Percentiles rank a stretch among this genome's conserved stretches.
Conservation (phyloP, 2,329 filamentous ascomycete genomes). For the Fusarium sp. region DNA sequence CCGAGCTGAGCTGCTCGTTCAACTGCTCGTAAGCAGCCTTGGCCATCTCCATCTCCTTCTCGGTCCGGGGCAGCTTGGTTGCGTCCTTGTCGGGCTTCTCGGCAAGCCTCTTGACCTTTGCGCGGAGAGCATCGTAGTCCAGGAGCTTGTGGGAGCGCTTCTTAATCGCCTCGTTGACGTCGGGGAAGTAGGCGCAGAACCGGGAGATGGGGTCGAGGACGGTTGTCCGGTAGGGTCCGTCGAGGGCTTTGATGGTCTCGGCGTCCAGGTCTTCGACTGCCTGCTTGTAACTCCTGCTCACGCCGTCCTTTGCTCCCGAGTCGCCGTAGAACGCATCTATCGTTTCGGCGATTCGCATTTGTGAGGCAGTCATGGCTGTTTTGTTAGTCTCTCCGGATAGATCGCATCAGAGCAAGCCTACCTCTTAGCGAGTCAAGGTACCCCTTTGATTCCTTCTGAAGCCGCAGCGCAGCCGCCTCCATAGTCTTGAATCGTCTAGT, state of each 20-base stretch:
- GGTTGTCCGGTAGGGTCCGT: conserved; percentile 93
- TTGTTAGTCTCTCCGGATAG: conserved; percentile 20
- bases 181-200: conserved; percentile 98
- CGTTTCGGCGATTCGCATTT: conserved; percentile 99
- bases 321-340: conserved; percentile 99
- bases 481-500: conserved; percentile 92
- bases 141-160: conserved; percentile 98
- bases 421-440: conserved; percentile 95
- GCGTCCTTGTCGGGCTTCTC: conserved; percentile 99
- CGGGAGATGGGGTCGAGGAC: conserved; percentile 95
- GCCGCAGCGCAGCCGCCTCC: conserved; percentile 89
- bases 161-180: conserved; percentile 99
- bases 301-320: conserved; percentile 91
- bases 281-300: conserved; percentile 97
- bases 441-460: conserved; percentile 98
- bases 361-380: conserved; percentile 97
- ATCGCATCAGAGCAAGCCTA: conserved; percentile 46
- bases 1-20: conserved; percentile 93
- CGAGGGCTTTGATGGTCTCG: conserved; percentile 97
- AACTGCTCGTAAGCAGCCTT: conserved; percentile 94
- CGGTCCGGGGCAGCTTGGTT: conserved; percentile 92
- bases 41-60: conserved; percentile 96
- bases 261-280: conserved; percentile 97
- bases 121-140: conserved; percentile 95
- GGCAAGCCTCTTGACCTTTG: conserved; percentile 94